Evolutionary conservation across 495 filamentous ascomycete genomes (phyloP).

Genomic region (Aspergillus haitiensis): DNA sequence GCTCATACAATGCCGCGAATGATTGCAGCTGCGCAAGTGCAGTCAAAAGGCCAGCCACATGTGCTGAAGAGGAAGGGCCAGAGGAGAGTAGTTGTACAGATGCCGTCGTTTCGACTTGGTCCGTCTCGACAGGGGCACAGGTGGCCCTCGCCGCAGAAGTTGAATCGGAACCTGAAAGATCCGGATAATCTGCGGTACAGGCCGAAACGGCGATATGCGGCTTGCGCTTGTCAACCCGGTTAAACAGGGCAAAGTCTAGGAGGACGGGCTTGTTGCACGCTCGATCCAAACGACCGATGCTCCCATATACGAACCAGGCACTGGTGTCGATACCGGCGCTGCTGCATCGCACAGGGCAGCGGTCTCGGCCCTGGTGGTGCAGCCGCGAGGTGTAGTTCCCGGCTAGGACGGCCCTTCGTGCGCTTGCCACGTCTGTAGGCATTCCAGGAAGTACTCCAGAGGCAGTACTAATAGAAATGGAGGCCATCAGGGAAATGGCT

Average conservation of each 20-base stretch:
- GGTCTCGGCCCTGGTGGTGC: too few relatives aligned
- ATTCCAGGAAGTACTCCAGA: too few relatives aligned
- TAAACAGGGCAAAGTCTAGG: constrained; percentile 3
- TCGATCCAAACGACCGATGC: too few relatives aligned
- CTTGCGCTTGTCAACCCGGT: not conserved
- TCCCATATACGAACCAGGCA: too few relatives aligned
- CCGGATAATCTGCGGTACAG: not conserved
- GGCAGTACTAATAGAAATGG: too few relatives aligned
- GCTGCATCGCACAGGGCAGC: too few relatives aligned
- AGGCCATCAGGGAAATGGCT: too few relatives aligned
- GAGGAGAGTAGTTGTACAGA: not conserved
- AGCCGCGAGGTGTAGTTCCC: too few relatives aligned
- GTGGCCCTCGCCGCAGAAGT: not conserved
- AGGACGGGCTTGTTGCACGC: constrained; percentile 4
- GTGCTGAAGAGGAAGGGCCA: not conserved
- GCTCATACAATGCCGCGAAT: not conserved
- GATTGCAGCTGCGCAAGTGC: not conserved
- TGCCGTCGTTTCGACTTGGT: not conserved
- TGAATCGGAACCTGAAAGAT: not conserved
- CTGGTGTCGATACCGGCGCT: too few relatives aligned
- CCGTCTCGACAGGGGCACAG: not conserved
- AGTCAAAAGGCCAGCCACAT: not conserved
- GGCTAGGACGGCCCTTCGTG: too few relatives aligned
- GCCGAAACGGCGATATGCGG: not conserved
- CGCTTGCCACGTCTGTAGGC: too few relatives aligned